phyloP scores from a whole-genome alignment of 2,329 filamentous ascomycete species.

The Aspergillus glaucus region DNA sequence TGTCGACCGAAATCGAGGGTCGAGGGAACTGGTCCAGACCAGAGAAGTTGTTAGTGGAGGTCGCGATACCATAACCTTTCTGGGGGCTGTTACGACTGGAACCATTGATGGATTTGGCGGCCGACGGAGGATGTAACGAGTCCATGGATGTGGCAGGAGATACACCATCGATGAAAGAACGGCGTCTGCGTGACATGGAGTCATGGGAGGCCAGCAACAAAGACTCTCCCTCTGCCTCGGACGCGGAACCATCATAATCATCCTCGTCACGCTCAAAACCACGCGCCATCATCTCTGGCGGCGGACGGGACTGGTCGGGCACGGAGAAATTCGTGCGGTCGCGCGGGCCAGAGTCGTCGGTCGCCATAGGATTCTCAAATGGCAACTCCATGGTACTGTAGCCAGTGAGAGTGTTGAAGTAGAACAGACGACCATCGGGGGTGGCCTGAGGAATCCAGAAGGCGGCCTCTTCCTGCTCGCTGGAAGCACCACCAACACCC shows the following conservation, averaged over 20 bases:
- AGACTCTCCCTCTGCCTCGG: conserved; percentile 74
- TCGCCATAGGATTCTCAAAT: conserved; percentile 76
- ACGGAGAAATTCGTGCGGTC: conserved; percentile 84
- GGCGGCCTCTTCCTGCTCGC: conserved; percentile 76
- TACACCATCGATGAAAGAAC: conserved; percentile 63
- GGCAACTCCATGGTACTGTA: conserved; percentile 93
- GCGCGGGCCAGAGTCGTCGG: conserved; percentile 75
- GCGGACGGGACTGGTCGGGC: conserved; percentile 82
- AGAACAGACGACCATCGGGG: conserved; percentile 84
- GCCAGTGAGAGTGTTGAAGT: conserved; percentile 96
- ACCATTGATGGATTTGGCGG: conserved; percentile 54
- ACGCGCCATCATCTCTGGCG: conserved; percentile 82
- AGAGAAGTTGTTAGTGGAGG: conserved; percentile 49
- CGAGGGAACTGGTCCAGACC: conserved; percentile 47
- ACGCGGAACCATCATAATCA: conserved; percentile 86
- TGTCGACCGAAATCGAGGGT: conserved; percentile 41
- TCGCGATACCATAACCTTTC: conserved; percentile 32
- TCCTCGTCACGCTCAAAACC: conserved; percentile 79
- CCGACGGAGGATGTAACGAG: conserved; percentile 68
- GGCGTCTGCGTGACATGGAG: conserved; percentile 60
- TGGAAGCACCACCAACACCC: conserved; percentile 44
- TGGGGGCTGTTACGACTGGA: conserved; percentile 25
- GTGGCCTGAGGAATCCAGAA: conserved; percentile 99
- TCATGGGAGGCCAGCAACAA: conserved; percentile 62
- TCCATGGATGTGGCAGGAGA: conserved; percentile 89